Base-by-base conservation (phyloP, 2,329 filamentous ascomycete genomes). In the Venturia effusa region DNA sequence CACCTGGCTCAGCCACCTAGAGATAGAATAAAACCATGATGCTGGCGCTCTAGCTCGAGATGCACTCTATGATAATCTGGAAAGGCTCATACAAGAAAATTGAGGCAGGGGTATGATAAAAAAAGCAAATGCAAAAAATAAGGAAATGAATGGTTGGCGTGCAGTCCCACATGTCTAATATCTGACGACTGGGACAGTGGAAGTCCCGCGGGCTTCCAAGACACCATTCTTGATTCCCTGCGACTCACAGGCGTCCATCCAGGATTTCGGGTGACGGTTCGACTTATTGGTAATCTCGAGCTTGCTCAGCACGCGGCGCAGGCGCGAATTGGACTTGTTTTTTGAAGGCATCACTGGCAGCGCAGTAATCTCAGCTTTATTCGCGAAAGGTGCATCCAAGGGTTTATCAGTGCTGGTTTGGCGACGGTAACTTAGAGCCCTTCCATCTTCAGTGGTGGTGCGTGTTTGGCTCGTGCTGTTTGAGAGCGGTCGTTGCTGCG, bases 271-370 rank as follows among this genome's bases (percentile, higher is more conserved):
- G 17, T 45, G 34, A 2, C 32, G 32, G 32, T 57, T 63, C 5
- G 51, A 32, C 32, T 63, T 63, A 15, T 57, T 57, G 32, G 24
- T 62, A 22, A 63, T 32, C 37, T 54, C 40, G 27, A 64, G 57
- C 43, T 37, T 61, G 61, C 62, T 64, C 55, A 64, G n/a, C 3
- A 64, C 62, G 27, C 41, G 62, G 39, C 62, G 62, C 19, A 64
- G 55, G 30, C 54, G 51, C 8, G 41, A 37, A 24, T 5, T 10
- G 10, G 45, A 24, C 40, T 41, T 22, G 11, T 24, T 48, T 34
- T 19, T 59, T 37, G 34, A 27, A 32, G 62, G 62, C 62, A 64
- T 34, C 39, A 30, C 51, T 34, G 62, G 62, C 24, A 64, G 43
- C 19, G 62, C 62, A 11, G 62, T 64, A 13, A 64, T 61, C 30